Conservation (phyloP, 2,329 filamentous ascomycete species). For the Apiospora aurea region DNA sequence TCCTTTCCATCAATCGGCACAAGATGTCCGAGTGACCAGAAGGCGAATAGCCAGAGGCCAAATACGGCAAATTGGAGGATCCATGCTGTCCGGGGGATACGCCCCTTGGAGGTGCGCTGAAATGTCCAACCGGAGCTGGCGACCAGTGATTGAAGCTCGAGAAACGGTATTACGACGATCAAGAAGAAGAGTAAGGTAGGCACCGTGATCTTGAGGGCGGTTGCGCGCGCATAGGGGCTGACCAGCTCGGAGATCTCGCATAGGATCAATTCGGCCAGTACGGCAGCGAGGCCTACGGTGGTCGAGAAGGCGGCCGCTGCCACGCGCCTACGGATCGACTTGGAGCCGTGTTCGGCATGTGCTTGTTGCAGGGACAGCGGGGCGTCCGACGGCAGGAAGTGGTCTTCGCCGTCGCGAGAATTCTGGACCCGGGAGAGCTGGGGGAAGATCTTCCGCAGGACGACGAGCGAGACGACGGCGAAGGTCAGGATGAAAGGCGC, state of each 20-base stretch:
- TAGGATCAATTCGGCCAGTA: conserved; percentile 81
- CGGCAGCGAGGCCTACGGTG: conserved; percentile 78
- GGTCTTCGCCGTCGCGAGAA: conserved; percentile 63
- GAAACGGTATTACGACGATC: conserved; percentile 76
- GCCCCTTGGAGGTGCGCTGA: conserved; percentile 62
- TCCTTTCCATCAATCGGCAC: conserved; percentile 56
- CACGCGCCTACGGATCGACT: conserved; percentile 57
- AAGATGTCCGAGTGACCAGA: conserved; percentile 77
- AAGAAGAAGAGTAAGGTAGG: conserved; percentile 75
- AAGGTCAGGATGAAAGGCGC: conserved; percentile 78
- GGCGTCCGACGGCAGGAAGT: conserved; percentile 68
- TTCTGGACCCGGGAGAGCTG: conserved; percentile 65
- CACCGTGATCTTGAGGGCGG: conserved; percentile 74
- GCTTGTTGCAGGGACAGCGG: conserved; percentile 64
- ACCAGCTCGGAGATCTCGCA: conserved; percentile 83
- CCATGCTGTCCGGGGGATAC: conserved; percentile 68
- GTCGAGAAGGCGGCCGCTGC: conserved; percentile 75
- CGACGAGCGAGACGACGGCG: conserved; percentile 64
- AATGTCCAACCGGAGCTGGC: conserved; percentile 68
- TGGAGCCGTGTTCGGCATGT: conserved; percentile 64
- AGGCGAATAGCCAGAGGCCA: conserved; percentile 71
- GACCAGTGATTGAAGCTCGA: conserved; percentile 76
- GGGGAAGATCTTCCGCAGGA: conserved; percentile 75
- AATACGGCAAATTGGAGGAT: conserved; percentile 68
- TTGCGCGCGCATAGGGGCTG: conserved; percentile 69